Evolutionary conservation across 768 basidiomycete genomes (phyloP), one percentile per base, ranked within the genome.

Genomic region (Psilocybe cubensis): DNA sequence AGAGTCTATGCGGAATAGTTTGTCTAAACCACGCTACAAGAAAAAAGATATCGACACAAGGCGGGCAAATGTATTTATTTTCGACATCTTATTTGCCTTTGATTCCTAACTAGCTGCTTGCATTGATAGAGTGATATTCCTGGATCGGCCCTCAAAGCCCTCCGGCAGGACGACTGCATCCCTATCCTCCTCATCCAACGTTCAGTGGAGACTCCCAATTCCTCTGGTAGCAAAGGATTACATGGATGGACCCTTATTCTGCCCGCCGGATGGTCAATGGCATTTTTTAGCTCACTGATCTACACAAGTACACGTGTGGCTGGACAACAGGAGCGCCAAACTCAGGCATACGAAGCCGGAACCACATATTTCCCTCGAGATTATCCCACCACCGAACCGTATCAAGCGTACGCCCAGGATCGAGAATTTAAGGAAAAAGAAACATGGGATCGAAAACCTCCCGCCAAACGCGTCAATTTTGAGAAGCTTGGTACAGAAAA

Each of bases 211-310:
- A 50, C 62, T 9, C 54, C 68, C 23, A 54, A 55, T 38, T 57
- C 64, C 14, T 63, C 70, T 14, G 69, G 72, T 41, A 70, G 66
- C 9, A 75, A 78, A 61, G 75, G 80, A 1, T 74, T 94, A 27
- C 87, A 94, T 64, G 95, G 96, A 35, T 97, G 92, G 89, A 94
- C 88, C 7, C 74, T 99, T 8, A 77, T 97, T 44, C 70, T 96
- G 28, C 96, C 96, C 3, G 78, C 85, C 1, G 94, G 93, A 11
- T 98, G 95, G 94, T 82, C 84, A 0, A 96, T 94, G 88, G 80
- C 95, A 1, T 94, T 98, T 74, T 85, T 92, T 60, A 80, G 80
- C 38, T 96, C 95, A 2, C 81, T 99, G 48, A 80, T 81, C 3
- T 87, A 85, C 70, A 94, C 95, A 0, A 89, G 91, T 20, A 92